Evolutionary conservation across 1,284 basidiomycete species (phyloP).

Genomic region (Puccinia novopanici): DNA sequence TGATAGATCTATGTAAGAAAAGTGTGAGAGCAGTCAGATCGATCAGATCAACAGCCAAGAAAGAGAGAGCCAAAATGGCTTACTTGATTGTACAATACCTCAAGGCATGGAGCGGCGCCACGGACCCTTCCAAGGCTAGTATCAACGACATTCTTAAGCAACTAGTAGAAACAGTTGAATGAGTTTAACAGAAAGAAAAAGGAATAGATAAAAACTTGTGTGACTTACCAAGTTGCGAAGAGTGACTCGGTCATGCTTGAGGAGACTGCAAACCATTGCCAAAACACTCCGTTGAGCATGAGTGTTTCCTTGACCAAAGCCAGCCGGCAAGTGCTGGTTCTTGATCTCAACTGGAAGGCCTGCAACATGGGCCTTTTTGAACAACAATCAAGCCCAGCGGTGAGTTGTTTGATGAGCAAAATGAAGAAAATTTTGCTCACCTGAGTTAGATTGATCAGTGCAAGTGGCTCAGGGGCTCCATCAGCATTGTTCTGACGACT

Average conservation of each 20-base stretch:
- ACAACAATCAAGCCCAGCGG: too few relatives aligned
- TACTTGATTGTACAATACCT: not conserved
- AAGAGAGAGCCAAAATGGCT: too few relatives aligned
- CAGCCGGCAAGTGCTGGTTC: constrained; percentile 4
- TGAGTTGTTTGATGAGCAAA: too few relatives aligned
- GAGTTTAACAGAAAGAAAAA: too few relatives aligned
- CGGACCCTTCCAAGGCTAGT: not conserved
- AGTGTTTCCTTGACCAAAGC: not conserved
- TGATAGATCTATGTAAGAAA: not conserved
- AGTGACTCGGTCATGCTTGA: constrained; percentile 5
- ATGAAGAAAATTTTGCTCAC: too few relatives aligned
- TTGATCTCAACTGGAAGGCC: not conserved
- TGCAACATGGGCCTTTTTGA: not conserved
- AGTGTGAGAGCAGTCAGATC: not conserved
- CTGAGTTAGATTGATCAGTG: too few relatives aligned
- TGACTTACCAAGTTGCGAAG: constrained; percentile 15
- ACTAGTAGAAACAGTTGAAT: not conserved
- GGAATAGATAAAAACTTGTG: not conserved
- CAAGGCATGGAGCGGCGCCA: not conserved
- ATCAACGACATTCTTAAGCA: constrained; percentile 3
- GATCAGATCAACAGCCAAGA: not conserved
- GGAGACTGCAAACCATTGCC: not conserved
- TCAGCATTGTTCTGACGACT: too few relatives aligned
- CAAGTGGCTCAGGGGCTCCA: too few relatives aligned
- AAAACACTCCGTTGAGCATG: not conserved